These are phyloP conservation scores for Chenopodium quinoa DNA, from an alignment of 148 eudicot species.

Conservation along the genomic window DNA sequence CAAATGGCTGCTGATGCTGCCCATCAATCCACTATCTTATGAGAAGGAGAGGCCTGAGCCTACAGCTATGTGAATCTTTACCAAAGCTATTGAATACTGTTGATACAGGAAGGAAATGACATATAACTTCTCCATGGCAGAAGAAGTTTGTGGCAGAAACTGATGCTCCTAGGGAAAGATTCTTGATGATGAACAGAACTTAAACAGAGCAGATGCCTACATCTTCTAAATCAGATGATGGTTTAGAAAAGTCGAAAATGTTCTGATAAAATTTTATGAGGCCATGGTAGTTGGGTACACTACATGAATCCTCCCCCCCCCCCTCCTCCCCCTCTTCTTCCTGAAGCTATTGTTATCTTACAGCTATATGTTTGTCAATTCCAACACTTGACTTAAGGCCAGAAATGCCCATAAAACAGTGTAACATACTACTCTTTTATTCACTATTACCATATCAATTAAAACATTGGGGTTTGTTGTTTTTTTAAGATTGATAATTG, in stretches of 20 bases:
- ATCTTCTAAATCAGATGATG: not conserved
- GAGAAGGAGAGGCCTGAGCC: not conserved
- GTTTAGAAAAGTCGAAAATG: not conserved
- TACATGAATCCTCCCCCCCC: not conserved
- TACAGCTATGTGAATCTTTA: not conserved
- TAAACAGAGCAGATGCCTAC: not conserved
- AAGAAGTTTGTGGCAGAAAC: not conserved
- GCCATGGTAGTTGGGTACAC: not conserved
- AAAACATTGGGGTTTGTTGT: not conserved
- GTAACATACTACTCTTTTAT: not conserved
- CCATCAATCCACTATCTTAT: not conserved
- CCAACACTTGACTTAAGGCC: not conserved
- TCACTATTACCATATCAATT: not conserved
- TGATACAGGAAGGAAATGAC: not conserved
- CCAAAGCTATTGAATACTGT: not conserved
- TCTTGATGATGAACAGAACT: not conserved
- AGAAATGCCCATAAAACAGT: not conserved
- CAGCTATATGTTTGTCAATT: not conserved
- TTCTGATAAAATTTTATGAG: not conserved
- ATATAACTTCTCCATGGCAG: not conserved
- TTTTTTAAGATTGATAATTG: not conserved
- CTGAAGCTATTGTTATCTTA: not conserved
- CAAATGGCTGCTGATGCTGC: not conserved
- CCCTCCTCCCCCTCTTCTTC: not conserved
- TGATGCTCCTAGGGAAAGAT: too few relatives aligned